Evolutionary conservation across 148 eudicot genomes (phyloP), one percentile per base, ranked within the genome.

Genomic region (Chenopodium album): DNA sequence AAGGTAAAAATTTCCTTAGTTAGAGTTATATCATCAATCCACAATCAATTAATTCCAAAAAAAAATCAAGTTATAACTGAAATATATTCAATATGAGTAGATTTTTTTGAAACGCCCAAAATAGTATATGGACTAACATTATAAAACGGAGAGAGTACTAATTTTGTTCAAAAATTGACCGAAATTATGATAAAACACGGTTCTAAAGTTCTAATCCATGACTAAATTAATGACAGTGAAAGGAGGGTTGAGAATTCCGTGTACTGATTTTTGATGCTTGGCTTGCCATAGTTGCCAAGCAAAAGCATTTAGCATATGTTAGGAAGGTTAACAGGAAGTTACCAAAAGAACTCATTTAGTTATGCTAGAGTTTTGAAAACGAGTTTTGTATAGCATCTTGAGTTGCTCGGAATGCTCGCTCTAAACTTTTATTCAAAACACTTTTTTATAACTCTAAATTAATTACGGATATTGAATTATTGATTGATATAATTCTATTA

Each of bases 271-370:
- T 47, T 22, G 67, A 34, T 54, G 71, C 16, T 34, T 60, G 73
- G 68, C 52, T 70, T 63, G 26, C 32, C 32, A 31, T 31, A 31
- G 32, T 31, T 31, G 32, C 75, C 54, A 79, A 79, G 81, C 76
- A 12, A 70, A 77, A 37, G 79, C 80, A 46, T 16, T 79, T 22
- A 41, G 75, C 54, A 72, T 37, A 19, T 34, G 7, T 41, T 6
- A 56, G 82, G 54, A 56, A 71, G 34, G 46, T 71, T 48, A 34
- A 1, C 10, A 10, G 63, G 67, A 46, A 50, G 19, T 17, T 34
- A 78, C 20, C n/a, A 68, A 4, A 3, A 29, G 13, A 16, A 6
- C 2, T n/a, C 28, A 26, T 41, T 41, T 41, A 41, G 8, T 41
- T 41, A 41, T 62, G 28, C 32, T 31, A 4, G 1, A 14, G 62